These are phyloP conservation scores for Scedosporium boydii DNA, from an alignment of 2,329 filamentous ascomycete species.

Conservation along the genomic window DNA sequence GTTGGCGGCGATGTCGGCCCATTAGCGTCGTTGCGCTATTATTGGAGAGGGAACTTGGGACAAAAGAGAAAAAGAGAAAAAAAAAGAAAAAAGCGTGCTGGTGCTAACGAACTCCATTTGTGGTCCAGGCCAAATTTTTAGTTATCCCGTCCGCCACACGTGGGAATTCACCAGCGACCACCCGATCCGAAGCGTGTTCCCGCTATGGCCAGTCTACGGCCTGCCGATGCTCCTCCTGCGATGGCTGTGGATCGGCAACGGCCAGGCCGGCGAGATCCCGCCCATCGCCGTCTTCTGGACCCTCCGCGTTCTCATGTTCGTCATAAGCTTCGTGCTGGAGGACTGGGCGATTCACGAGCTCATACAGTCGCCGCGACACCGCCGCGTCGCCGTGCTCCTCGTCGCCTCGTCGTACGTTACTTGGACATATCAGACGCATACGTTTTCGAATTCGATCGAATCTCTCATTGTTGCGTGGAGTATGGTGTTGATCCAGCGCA, in stretches of 20 bases:
- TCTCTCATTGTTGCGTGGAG: constrained; percentile 90
- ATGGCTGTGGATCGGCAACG: constrained; percentile 85
- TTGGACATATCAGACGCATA: constrained; percentile 97
- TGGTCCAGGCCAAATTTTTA: constrained; percentile 72
- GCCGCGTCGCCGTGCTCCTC: constrained; percentile 67
- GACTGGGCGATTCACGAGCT: constrained; percentile 97
- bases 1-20: not conserved
- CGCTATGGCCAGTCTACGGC: constrained; percentile 91
- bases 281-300: constrained; percentile 87
- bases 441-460: constrained; percentile 95
- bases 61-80: not conserved
- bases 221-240: constrained; percentile 86
- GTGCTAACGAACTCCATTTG: not conserved
- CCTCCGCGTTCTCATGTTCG: constrained; percentile 82
- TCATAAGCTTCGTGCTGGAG: constrained; percentile 89
- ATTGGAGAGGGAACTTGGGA: not conserved
- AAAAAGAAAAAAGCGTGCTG: not conserved
- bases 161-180: constrained; percentile 91
- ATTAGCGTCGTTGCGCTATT: not conserved
- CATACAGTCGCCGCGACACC: constrained; percentile 62
- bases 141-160: constrained; percentile 78
- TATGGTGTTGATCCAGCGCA: constrained; percentile 81
- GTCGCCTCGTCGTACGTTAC: constrained; percentile 96
- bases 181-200: constrained; percentile 92
- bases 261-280: constrained; percentile 64